A percentile compares a stretch with the other conserved stretches of the same genome.
phyloP scores from a whole-genome alignment of 2,329 filamentous ascomycete species.

The Talaromyces sp. region DNA sequence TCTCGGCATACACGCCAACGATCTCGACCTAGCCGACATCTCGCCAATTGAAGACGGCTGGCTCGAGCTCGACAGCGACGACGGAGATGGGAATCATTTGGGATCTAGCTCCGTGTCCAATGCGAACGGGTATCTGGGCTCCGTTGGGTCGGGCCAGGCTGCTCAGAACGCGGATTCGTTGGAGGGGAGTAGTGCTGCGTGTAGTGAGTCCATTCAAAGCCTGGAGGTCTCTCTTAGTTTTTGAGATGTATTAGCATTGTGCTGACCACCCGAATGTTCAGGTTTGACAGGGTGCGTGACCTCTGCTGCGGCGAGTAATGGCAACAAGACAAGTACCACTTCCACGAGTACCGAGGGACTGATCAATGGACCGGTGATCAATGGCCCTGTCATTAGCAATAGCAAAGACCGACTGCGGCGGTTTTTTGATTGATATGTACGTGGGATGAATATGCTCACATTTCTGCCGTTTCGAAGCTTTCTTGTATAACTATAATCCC shows the following conservation, averaged over 20 bases:
- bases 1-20: neutral
- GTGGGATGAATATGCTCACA: no score
- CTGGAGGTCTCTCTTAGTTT: no score
- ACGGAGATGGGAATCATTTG: neutral
- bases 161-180: conserved; percentile 11
- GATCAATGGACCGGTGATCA: neutral
- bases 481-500: no score
- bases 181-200: conserved; percentile 12
- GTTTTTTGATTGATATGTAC: neutral
- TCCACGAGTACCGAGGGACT: neutral
- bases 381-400: neutral
- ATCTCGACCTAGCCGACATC: conserved; percentile 12
- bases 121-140: conserved; percentile 2
- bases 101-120: neutral
- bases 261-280: neutral
- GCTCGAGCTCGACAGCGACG: neutral
- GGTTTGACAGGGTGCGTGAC: conserved; percentile 8
- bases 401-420: neutral
- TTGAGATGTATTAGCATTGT: no score
- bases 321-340: conserved; percentile 9
- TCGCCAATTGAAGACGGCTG: conserved; percentile 8
- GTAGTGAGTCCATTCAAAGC: neutral
- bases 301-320: conserved; percentile 11
- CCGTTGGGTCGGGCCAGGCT: conserved; percentile 9
- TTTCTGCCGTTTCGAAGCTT: neutral